Conservation (phyloP, 768 basidiomycete species). For the Amanita pseudoporphyria region DNA sequence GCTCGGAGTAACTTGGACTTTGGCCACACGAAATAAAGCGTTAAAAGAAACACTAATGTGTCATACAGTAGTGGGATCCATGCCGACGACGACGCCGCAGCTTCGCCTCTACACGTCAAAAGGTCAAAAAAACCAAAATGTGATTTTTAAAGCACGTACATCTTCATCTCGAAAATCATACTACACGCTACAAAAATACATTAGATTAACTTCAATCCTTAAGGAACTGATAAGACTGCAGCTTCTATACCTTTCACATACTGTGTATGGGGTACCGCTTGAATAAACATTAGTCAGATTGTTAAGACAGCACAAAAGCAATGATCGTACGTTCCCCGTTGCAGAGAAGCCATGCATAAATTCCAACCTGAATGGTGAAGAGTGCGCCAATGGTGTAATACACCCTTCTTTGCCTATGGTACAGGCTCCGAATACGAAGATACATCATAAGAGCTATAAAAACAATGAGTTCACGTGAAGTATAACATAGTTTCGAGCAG, state of each 20-base stretch:
- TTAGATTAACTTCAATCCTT: slow-evolving; percentile 4
- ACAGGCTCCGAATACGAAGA: slow-evolving; percentile 34
- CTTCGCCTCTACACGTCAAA: slow-evolving; percentile 23
- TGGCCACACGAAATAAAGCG: slow-evolving; percentile 26
- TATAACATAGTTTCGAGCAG: neutral
- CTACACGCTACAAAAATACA: slow-evolving; percentile 24
- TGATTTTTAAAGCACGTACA: slow-evolving; percentile 18
- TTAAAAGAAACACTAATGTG: slow-evolving; percentile 31
- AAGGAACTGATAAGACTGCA: too few species aligned
- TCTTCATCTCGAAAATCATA: slow-evolving; percentile 29
- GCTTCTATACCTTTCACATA: neutral
- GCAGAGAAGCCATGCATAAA: slow-evolving; percentile 48
- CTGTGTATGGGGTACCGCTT: neutral
- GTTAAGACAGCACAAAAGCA: neutral
- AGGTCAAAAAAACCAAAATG: slow-evolving; percentile 7
- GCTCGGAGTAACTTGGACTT: slow-evolving; percentile 18
- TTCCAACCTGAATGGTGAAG: slow-evolving; percentile 31
- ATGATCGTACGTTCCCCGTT: slow-evolving; percentile 34
- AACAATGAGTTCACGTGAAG: neutral
- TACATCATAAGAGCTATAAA: too few species aligned
- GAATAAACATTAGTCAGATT: neutral
- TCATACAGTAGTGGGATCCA: slow-evolving; percentile 45
- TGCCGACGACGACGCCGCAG: slow-evolving; percentile 38
- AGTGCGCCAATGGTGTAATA: slow-evolving; percentile 22
- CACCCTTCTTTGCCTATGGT: slow-evolving; percentile 23